phyloP scores from a whole-genome alignment of 2,329 filamentous ascomycete species.

The Lasiodiplodia citricola region DNA sequence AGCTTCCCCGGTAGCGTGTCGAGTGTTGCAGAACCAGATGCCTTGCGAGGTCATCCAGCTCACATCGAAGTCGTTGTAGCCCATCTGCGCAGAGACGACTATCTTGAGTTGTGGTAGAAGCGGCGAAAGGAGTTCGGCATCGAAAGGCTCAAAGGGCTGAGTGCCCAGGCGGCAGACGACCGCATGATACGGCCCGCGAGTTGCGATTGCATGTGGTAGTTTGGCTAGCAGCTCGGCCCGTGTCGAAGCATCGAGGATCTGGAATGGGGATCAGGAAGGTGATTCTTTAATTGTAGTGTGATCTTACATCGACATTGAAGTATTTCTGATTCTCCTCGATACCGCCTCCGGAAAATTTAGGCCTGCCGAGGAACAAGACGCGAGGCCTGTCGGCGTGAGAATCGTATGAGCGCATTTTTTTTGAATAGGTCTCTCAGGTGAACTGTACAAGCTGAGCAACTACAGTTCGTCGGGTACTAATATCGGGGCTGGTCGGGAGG shows the following conservation, averaged over 20 bases:
- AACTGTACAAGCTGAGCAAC: background rate
- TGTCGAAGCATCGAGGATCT: conserved; percentile 18
- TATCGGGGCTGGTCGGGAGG: background rate
- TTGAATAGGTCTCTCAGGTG: background rate
- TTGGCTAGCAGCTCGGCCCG: conserved; percentile 13
- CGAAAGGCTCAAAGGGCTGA: conserved; percentile 56
- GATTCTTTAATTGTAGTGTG: background rate
- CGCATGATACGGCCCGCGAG: conserved; percentile 15
- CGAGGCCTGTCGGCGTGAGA: background rate
- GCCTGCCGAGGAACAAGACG: conserved; percentile 16
- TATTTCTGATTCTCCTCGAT: conserved; percentile 4
- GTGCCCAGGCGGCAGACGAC: conserved; percentile 51
- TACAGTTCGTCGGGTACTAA: conserved; percentile 16
- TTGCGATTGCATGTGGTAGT: background rate
- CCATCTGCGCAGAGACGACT: conserved; percentile 54
- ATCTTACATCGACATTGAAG: conserved; percentile 16
- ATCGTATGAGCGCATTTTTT: background rate
- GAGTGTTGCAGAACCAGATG: conserved; percentile 61
- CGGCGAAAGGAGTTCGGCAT: conserved; percentile 49
- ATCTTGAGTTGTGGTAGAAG: conserved; percentile 53
- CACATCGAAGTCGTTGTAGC: conserved; percentile 56
- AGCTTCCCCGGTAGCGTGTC: conserved; percentile 60
- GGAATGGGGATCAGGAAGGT: background rate
- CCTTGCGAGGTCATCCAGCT: conserved; percentile 49
- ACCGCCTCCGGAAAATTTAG: background rate